Percentiles rank a stretch among this genome's conserved stretches.
Conservation (phyloP, 169 alveolate genomes). For the Babesia bigemina region DNA sequence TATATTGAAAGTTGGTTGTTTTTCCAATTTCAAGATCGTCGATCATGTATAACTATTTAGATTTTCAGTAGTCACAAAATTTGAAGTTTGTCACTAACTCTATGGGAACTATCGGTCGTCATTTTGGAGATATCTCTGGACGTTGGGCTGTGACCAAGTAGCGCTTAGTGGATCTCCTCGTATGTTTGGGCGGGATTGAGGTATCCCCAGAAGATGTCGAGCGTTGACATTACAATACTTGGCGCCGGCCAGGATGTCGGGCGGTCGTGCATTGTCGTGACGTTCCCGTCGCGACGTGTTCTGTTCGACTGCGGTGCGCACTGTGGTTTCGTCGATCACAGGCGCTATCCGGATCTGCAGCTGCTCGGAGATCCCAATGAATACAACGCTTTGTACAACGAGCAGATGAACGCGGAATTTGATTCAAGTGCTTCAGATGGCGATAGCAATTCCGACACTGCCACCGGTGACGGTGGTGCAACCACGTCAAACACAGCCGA, state of each 20-base stretch:
- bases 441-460: neutral
- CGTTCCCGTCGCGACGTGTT: conserved; percentile 88
- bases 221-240: conserved; percentile 80
- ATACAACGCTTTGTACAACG: conserved; percentile 21
- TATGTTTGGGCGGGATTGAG: neutral
- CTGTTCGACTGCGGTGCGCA: conserved; percentile 98
- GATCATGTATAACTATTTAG: too few species aligned
- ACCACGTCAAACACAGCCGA: neutral
- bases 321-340: conserved; percentile 91
- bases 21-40: too few species aligned
- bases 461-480: neutral
- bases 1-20: too few species aligned
- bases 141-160: too few species aligned
- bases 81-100: too few species aligned
- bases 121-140: too few species aligned
- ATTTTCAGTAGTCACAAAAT: too few species aligned
- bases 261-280: conserved; percentile 93
- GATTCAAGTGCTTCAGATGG: neutral
- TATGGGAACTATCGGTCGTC: too few species aligned
- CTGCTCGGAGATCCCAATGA: conserved; percentile 50
- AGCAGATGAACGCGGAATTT: neutral
- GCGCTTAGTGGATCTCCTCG: too few species aligned
- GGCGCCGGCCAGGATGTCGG: conserved; percentile 99
- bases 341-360: conserved; percentile 94
- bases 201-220: neutral